Conservation (phyloP, 139 green algal genomes). For the Astrephomene gubernaculifera region DNA sequence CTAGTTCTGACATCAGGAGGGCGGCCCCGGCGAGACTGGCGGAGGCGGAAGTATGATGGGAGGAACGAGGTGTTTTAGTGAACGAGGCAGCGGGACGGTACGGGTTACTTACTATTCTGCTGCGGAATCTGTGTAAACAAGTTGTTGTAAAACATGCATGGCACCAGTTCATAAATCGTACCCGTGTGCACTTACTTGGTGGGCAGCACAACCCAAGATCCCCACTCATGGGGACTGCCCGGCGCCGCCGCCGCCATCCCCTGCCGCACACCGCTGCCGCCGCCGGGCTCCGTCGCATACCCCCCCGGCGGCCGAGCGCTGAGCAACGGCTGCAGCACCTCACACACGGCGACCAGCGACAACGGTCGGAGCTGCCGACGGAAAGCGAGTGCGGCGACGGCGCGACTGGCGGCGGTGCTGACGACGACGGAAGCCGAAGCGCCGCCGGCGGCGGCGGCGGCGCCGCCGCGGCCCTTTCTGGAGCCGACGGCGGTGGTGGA, state of each 20-base stretch:
- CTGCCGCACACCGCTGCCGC: neutral
- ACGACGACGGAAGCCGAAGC: too few species aligned
- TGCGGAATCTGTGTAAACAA: too few species aligned
- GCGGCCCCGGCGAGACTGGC: neutral
- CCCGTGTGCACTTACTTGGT: too few species aligned
- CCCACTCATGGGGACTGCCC: neutral
- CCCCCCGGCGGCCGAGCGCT: neutral
- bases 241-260: neutral
- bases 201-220: conserved; percentile 1
- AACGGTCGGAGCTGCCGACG: conserved; percentile 10
- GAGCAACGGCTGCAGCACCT: neutral
- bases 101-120: too few species aligned
- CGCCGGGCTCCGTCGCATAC: neutral
- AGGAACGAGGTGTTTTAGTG: too few species aligned
- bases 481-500: neutral
- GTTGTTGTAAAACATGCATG: too few species aligned
- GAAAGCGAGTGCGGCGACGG: neutral
- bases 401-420: conserved; percentile 6
- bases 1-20: conserved; percentile 3
- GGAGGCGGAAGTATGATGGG: too few species aligned
- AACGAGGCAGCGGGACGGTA: too few species aligned
- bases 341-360: neutral
- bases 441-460: neutral
- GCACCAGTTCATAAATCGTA: too few species aligned
- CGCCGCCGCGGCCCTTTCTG: neutral